Conservation (phyloP, 2,329 filamentous ascomycete species). For the Annulohypoxylon truncatum region DNA sequence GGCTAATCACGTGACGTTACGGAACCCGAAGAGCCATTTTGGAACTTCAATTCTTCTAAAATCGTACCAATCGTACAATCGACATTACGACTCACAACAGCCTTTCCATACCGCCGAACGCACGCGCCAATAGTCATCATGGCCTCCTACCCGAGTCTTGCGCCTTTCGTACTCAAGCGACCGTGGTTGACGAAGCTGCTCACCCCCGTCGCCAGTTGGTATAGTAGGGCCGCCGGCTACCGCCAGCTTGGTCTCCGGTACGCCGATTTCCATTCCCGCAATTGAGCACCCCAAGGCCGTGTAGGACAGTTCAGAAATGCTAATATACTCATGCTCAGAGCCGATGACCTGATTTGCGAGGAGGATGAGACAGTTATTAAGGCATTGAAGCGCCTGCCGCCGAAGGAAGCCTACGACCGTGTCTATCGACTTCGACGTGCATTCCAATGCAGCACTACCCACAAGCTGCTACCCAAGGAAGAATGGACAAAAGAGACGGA, state of each 20-base stretch:
- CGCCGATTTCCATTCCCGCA: conserved; percentile 33
- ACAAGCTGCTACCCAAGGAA: conserved; percentile 72
- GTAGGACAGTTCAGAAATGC: not conserved
- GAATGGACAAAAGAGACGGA: conserved; percentile 70
- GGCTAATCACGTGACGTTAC: conserved; percentile 28
- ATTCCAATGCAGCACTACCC: conserved; percentile 77
- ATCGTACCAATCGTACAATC: conserved; percentile 8
- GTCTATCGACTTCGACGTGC: conserved; percentile 97
- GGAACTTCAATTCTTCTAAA: conserved; percentile 38
- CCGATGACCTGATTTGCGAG: conserved; percentile 94
- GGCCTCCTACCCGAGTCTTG: conserved; percentile 72
- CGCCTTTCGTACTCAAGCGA: conserved; percentile 81
- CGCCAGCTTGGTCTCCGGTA: conserved; percentile 92
- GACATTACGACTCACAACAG: conserved; percentile 27
- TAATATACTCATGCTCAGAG: conserved; percentile 64
- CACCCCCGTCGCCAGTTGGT: conserved; percentile 87
- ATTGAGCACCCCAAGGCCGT: conserved; percentile 8
- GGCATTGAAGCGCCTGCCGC: conserved; percentile 88
- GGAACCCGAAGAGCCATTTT: conserved; percentile 38
- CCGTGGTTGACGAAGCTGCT: conserved; percentile 86
- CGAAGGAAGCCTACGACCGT: conserved; percentile 94
- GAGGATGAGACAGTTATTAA: conserved; percentile 88
- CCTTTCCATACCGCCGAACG: conserved; percentile 40
- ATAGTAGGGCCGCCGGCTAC: conserved; percentile 89
- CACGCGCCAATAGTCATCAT: conserved; percentile 46